These are phyloP conservation scores for Penicillium atrosanguineum DNA, from an alignment of 495 filamentous ascomycete species.

Conservation along the genomic window DNA sequence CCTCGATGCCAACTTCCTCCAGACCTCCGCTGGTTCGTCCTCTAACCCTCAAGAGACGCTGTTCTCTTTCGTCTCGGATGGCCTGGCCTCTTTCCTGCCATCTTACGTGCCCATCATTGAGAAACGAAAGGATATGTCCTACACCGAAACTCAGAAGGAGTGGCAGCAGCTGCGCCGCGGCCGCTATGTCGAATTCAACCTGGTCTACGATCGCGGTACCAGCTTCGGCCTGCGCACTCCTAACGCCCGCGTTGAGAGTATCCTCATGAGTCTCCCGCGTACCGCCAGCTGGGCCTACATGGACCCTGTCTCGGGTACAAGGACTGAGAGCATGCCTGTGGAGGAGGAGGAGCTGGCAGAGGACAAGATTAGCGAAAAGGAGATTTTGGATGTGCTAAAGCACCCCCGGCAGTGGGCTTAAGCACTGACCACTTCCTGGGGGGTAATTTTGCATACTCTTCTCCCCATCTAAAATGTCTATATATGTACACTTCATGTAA, in stretches of 20 bases:
- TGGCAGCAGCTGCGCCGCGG: conserved; percentile 96
- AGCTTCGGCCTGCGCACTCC: conserved; percentile 93
- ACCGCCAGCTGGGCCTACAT: conserved; percentile 96
- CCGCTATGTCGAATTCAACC: conserved; percentile 96
- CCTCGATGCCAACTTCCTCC: conserved; percentile 65
- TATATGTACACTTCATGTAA: not conserved
- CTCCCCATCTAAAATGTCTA: not conserved
- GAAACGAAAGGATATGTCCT: conserved; percentile 87
- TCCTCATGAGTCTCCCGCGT: conserved; percentile 92
- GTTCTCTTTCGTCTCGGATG: conserved; percentile 87
- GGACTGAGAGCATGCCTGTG: conserved; percentile 31
- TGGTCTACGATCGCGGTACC: conserved; percentile 95
- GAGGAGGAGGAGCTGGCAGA: conserved; percentile 42
- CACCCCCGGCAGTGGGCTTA: conserved; percentile 90
- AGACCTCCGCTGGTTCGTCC: conserved; percentile 43
- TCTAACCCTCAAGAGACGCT: conserved; percentile 86
- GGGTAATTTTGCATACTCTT: not conserved
- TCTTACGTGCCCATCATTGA: conserved; percentile 88
- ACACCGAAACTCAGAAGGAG: conserved; percentile 76
- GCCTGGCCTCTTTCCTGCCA: conserved; percentile 82
- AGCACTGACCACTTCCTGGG: conserved; percentile 3
- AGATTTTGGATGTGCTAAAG: conserved; percentile 79
- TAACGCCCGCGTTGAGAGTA: conserved; percentile 88
- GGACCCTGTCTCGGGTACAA: conserved; percentile 59
- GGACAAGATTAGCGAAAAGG: conserved; percentile 53